phyloP scores from a whole-genome alignment of 2,329 filamentous ascomycete genomes.

The Orbilia brochopaga region DNA sequence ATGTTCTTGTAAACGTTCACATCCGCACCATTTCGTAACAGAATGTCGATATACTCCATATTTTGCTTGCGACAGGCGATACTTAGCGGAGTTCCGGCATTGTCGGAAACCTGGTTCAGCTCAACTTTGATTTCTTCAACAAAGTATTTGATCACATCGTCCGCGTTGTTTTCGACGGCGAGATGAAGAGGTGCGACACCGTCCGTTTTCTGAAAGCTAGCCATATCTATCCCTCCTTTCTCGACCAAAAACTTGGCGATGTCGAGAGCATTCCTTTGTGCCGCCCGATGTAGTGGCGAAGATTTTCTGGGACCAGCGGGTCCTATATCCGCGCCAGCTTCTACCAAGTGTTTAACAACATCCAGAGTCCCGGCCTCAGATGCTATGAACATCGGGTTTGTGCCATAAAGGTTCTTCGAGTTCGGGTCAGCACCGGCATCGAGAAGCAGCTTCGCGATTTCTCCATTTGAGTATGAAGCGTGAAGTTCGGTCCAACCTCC shows the following conservation, averaged over 20 bases:
- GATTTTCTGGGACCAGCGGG: neutral
- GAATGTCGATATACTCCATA: neutral
- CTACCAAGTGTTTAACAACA: neutral
- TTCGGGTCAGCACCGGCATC: neutral
- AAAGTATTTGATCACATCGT: neutral
- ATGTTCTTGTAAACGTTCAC: neutral
- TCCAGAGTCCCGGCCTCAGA: neutral
- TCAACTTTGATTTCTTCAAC: slow-evolving; percentile 2
- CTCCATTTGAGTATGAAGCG: neutral
- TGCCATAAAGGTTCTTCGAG: neutral
- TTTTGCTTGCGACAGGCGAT: neutral
- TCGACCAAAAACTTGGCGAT: neutral
- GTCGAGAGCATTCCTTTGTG: neutral
- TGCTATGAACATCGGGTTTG: neutral
- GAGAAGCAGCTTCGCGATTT: neutral
- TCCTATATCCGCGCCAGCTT: neutral
- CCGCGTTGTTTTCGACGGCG: neutral
- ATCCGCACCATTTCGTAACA: slow-evolving; percentile 1
- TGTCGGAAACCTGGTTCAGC: neutral
- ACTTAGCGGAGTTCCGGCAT: neutral
- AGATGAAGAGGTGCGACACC: slow-evolving; percentile 1
- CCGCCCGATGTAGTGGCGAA: neutral
- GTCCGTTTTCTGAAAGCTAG: neutral
- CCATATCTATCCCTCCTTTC: neutral
- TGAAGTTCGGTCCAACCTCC: neutral